These are phyloP conservation scores for Calonectria montana DNA, from an alignment of 2,329 filamentous ascomycete species.

Conservation along the genomic window DNA sequence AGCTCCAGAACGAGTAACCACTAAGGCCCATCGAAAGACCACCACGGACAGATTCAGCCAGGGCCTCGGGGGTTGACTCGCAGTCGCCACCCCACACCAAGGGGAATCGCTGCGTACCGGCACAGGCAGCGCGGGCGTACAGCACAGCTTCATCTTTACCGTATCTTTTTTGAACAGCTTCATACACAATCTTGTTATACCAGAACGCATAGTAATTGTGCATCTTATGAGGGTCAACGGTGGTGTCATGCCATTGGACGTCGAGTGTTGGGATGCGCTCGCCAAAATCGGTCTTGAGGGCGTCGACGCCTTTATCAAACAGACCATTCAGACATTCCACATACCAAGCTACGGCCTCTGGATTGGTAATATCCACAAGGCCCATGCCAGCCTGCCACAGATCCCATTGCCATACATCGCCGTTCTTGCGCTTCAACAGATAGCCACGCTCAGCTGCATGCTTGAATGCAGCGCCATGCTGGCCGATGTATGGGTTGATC, in stretches of 20 bases:
- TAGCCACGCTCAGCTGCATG: slow-evolving; percentile 75
- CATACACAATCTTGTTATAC: slow-evolving; percentile 78
- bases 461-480: slow-evolving; percentile 74
- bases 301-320: slow-evolving; percentile 76
- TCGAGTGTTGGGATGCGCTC: slow-evolving; percentile 76
- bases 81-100: slow-evolving; percentile 81
- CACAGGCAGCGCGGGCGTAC: slow-evolving; percentile 75
- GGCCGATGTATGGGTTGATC: slow-evolving; percentile 81
- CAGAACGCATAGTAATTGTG: slow-evolving; percentile 82
- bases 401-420: slow-evolving; percentile 81
- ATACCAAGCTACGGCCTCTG: slow-evolving; percentile 74
- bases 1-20: slow-evolving; percentile 76
- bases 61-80: slow-evolving; percentile 78
- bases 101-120: slow-evolving; percentile 77
- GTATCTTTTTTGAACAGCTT: slow-evolving; percentile 68
- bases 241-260: slow-evolving; percentile 72
- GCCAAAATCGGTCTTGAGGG: slow-evolving; percentile 82
- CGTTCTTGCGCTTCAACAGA: slow-evolving; percentile 75
- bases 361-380: slow-evolving; percentile 80
- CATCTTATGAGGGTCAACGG: slow-evolving; percentile 72
- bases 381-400: slow-evolving; percentile 84
- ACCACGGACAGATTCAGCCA: slow-evolving; percentile 77
- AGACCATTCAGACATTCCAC: slow-evolving; percentile 69
- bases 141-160: slow-evolving; percentile 67
- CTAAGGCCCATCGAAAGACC: slow-evolving; percentile 72